Percentiles rank a stretch among this genome's conserved stretches.
These are phyloP conservation scores for Candida xiaguanensis DNA, from an alignment of 805 yeast species.

Conservation along the genomic window DNA sequence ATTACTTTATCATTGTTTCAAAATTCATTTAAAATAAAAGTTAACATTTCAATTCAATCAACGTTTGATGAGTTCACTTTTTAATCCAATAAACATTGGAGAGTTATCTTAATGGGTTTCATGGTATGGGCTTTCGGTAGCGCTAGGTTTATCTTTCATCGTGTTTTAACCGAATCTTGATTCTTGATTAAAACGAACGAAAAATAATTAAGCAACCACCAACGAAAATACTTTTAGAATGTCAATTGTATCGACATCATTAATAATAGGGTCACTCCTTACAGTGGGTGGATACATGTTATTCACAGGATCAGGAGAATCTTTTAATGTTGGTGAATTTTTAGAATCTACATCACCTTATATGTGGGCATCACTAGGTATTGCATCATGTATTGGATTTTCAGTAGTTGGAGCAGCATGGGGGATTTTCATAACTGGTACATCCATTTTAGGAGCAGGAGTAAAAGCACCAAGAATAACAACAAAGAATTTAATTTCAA, in stretches of 20 bases:
- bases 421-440: conserved; percentile 97
- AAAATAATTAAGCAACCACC: background rate
- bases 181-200: background rate
- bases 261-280: conserved; percentile 29
- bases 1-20: no score
- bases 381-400: conserved; percentile 85
- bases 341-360: conserved; percentile 86
- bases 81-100: no score
- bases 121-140: no score
- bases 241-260: conserved; percentile 12
- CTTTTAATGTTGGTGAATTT: conserved; percentile 87
- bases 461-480: conserved; percentile 97
- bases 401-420: conserved; percentile 98
- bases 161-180: conserved; percentile 1
- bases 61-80: no score
- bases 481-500: conserved; percentile 92
- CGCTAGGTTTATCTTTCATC: background rate
- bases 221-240: conserved; percentile 1
- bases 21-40: no score
- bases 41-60: no score
- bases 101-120: no score
- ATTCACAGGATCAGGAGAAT: conserved; percentile 89
- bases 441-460: conserved; percentile 96
- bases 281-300: conserved; percentile 58
- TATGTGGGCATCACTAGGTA: conserved; percentile 94